These are phyloP conservation scores for Debaryomyces psychrophilus DNA, from an alignment of 1,139 yeast genomes.

Conservation along the genomic window DNA sequence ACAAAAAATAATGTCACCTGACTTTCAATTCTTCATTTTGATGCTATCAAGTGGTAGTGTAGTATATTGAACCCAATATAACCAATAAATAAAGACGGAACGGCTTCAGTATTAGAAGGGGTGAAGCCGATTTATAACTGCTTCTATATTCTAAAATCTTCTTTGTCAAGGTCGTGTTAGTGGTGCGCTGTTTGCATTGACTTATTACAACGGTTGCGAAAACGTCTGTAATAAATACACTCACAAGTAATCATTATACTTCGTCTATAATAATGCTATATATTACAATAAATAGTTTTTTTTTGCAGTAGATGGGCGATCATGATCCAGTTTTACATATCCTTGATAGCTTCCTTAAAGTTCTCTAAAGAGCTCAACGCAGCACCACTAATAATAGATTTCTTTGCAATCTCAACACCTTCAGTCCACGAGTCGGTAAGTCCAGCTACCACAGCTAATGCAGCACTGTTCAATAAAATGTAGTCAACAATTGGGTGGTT, in stretches of 20 bases:
- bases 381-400: constrained; percentile 64
- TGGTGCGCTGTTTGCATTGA: too few relatives aligned
- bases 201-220: neutral
- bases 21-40: neutral
- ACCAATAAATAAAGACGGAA: too few relatives aligned
- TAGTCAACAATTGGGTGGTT: constrained; percentile 78
- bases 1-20: constrained; percentile 3
- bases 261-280: constrained; percentile 2
- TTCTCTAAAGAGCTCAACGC: constrained; percentile 62
- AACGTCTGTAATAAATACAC: neutral
- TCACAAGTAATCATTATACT: neutral
- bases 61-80: too few relatives aligned
- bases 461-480: constrained; percentile 84
- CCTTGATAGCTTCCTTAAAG: constrained; percentile 52
- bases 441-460: constrained; percentile 80
- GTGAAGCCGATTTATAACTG: too few relatives aligned
- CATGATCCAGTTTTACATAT: neutral
- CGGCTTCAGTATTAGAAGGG: too few relatives aligned
- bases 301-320: neutral
- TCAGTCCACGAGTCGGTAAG: constrained; percentile 65
- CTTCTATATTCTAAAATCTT: too few relatives aligned
- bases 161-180: too few relatives aligned
- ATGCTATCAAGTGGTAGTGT: too few relatives aligned
- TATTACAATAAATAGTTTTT: neutral
- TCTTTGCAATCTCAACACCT: constrained; percentile 76